Evolutionary conservation across 306 rosid species (phyloP).

Genomic region (Dalbergia cochinchinensis): DNA sequence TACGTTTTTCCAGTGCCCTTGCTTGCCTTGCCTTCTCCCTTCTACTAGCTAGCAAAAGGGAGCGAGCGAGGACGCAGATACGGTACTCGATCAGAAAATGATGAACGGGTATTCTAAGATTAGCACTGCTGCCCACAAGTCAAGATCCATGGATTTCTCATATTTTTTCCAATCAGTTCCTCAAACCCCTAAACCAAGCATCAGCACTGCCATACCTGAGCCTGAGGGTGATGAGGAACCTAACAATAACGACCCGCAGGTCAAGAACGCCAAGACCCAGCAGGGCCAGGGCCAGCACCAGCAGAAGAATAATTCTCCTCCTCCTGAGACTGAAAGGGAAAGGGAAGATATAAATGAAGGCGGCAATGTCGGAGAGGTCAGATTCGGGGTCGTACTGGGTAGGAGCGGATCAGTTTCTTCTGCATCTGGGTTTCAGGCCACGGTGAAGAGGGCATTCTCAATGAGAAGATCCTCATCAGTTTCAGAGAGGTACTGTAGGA

Average conservation of each 20-base stretch:
- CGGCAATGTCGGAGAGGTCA: conserved; percentile 32
- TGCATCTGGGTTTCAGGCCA: conserved; percentile 50
- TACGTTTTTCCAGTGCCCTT: too few relatives aligned
- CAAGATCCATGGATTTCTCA: conserved; percentile 68
- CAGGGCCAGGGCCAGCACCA: too few relatives aligned
- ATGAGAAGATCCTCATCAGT: conserved; percentile 82
- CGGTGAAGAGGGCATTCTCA: conserved; percentile 70
- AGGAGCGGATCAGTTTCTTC: conserved; percentile 62
- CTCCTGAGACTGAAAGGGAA: conserved; percentile 18
- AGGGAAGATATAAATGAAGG: background rate
- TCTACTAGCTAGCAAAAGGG: background rate
- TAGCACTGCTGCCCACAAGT: conserved; percentile 44
- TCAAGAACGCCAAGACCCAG: background rate
- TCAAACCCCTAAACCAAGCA: conserved; percentile 34
- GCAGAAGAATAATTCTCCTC: background rate
- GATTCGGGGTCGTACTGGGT: conserved; percentile 46
- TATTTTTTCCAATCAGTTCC: conserved; percentile 46
- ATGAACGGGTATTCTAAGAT: conserved; percentile 72
- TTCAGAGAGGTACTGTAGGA: conserved; percentile 80
- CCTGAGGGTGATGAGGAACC: too few relatives aligned
- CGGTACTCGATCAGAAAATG: conserved; percentile 30
- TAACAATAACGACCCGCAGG: too few relatives aligned
- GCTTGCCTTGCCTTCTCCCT: too few relatives aligned
- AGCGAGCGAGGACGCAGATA: too few relatives aligned
- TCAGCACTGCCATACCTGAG: background rate